Conservation (phyloP, 2,329 filamentous ascomycete species). For the Endocalyx cinctus region DNA sequence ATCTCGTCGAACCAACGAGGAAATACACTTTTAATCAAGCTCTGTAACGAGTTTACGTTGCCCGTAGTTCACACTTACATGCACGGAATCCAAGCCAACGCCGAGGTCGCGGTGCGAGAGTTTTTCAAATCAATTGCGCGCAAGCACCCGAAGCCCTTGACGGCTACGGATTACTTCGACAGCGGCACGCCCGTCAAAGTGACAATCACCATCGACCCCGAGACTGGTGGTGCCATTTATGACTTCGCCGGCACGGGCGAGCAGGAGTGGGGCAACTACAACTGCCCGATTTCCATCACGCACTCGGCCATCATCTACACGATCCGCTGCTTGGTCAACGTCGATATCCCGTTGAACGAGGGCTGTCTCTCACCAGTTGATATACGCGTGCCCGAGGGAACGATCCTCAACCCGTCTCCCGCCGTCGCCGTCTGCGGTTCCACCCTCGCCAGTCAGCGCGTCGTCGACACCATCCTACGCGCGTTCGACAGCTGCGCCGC, state of each 20-base stretch:
- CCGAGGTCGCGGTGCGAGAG: constrained; percentile 30
- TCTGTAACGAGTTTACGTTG: constrained; percentile 14
- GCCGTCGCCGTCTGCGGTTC: constrained; percentile 15
- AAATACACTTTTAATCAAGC: constrained; percentile 26
- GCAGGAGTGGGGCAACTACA: constrained; percentile 31
- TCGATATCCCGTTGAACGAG: constrained; percentile 72
- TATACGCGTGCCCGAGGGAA: constrained; percentile 16
- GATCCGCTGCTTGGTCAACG: constrained; percentile 59
- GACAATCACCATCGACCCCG: constrained; percentile 50
- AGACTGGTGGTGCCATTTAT: constrained; percentile 66
- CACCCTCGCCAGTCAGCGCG: constrained; percentile 14
- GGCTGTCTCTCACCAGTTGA: constrained; percentile 49
- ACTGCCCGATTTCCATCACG: constrained; percentile 23
- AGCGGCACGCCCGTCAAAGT: constrained; percentile 37
- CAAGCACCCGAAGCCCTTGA: constrained; percentile 46
- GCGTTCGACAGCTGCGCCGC: constrained; percentile 48
- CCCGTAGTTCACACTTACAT: constrained; percentile 23
- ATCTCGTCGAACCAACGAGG: constrained; percentile 38
- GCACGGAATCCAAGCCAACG: constrained; percentile 36
- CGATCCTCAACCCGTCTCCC: constrained; percentile 27
- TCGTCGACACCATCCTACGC: constrained; percentile 14
- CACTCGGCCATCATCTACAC: constrained; percentile 24
- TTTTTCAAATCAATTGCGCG: constrained; percentile 33
- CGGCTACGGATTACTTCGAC: constrained; percentile 70
- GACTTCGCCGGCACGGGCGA: constrained; percentile 46